phyloP scores from a whole-genome alignment of 164 flowering plant genomes.

The Sedum album region DNA sequence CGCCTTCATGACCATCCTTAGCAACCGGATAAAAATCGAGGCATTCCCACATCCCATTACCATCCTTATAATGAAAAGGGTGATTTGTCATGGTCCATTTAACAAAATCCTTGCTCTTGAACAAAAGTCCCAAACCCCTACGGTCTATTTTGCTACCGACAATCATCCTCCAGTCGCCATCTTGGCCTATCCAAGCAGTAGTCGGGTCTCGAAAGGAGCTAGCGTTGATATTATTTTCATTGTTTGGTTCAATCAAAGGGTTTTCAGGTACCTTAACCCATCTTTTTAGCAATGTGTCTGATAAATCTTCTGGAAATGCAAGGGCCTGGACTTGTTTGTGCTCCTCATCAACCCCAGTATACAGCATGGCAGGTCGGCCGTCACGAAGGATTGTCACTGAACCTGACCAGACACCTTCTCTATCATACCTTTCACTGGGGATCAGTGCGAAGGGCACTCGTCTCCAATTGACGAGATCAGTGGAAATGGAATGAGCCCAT shows the following conservation, averaged over 20 bases:
- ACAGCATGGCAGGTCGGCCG: slow-evolving; percentile 5
- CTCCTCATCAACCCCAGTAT: background rate
- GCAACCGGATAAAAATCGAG: slow-evolving; percentile 8
- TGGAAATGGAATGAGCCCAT: slow-evolving; percentile 8
- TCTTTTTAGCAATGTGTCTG: background rate
- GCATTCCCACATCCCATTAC: slow-evolving; percentile 9
- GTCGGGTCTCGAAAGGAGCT: slow-evolving; percentile 11
- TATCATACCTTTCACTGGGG: background rate
- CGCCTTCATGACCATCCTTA: background rate
- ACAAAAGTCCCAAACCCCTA: slow-evolving; percentile 4
- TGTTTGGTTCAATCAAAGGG: background rate
- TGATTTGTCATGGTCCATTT: background rate
- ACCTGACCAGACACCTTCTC: slow-evolving; percentile 1
- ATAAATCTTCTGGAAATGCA: slow-evolving; percentile 2
- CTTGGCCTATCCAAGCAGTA: slow-evolving; percentile 6
- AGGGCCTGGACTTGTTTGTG: slow-evolving; percentile 6
- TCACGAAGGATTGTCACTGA: slow-evolving; percentile 3
- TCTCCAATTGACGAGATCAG: slow-evolving; percentile 3
- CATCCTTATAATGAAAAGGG: background rate
- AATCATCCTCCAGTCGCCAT: background rate
- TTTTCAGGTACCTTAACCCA: slow-evolving; percentile 2
- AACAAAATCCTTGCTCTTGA: slow-evolving; percentile 3
- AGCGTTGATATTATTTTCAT: background rate
- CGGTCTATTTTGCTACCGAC: background rate
- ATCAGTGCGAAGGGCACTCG: background rate